Evolutionary conservation across 495 filamentous ascomycete species (phyloP).

Genomic region (Cryomyces antarcticus): DNA sequence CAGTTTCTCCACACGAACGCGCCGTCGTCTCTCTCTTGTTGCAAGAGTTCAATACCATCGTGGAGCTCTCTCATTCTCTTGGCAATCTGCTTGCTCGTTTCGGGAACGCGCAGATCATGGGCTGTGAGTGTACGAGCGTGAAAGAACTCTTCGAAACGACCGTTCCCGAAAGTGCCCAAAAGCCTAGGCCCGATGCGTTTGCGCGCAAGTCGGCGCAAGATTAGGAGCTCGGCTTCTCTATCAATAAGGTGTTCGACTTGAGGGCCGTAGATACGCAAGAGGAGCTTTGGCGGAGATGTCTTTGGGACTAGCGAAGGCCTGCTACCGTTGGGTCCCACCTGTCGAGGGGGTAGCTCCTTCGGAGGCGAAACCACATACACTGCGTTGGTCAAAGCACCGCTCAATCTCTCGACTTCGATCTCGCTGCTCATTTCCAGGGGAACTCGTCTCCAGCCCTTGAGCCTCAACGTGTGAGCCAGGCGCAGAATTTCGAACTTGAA

Average conservation of each 20-base stretch:
- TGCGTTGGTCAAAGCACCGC: conserved; percentile 86
- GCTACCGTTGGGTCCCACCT: conserved; percentile 19
- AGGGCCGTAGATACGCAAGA: conserved; percentile 85
- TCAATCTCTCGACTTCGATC: conserved; percentile 67
- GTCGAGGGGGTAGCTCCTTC: conserved; percentile 23
- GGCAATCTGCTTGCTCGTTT: conserved; percentile 82
- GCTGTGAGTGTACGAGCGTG: conserved; percentile 61
- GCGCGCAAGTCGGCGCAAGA: conserved; percentile 65
- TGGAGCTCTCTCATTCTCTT: conserved; percentile 96
- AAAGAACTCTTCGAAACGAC: conserved; percentile 90
- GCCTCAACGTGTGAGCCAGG: conserved; percentile 65
- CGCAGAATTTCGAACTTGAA: conserved; percentile 89
- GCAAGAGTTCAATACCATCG: conserved; percentile 71
- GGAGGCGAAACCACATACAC: conserved; percentile 88
- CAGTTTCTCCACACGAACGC: conserved; percentile 79
- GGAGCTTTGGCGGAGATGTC: conserved; percentile 34
- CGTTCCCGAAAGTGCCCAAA: conserved; percentile 86
- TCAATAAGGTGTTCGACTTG: conserved; percentile 94
- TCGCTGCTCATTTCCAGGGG: conserved; percentile 47
- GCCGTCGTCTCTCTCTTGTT: conserved; percentile 54
- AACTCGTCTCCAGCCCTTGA: conserved; percentile 79
- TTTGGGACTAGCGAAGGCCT: conserved; percentile 20
- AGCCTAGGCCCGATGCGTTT: conserved; percentile 87
- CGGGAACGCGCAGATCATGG: conserved; percentile 55
- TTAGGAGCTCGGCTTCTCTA: conserved; percentile 69